These are phyloP conservation scores for Neonectria hederae DNA, from an alignment of 2,329 filamentous ascomycete species.

Conservation along the genomic window DNA sequence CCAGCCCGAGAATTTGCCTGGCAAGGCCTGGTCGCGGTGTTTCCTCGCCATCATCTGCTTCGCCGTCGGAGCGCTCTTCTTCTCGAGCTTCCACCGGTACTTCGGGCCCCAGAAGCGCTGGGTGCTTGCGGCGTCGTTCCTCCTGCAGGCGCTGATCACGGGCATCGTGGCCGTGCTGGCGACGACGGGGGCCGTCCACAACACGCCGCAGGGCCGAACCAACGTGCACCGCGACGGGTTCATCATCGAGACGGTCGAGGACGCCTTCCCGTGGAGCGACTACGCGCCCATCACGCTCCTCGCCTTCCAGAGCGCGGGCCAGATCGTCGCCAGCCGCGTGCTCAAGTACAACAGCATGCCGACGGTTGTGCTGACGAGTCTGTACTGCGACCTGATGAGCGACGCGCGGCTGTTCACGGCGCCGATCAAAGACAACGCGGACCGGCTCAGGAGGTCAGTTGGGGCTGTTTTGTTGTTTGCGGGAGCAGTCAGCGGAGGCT, in stretches of 20 bases:
- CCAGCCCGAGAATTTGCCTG: constrained; percentile 39
- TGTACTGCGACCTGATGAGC: constrained; percentile 44
- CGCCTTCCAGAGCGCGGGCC: constrained; percentile 40
- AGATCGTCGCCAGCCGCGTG: constrained; percentile 40
- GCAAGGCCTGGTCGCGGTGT: constrained; percentile 42
- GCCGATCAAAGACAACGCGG: constrained; percentile 37
- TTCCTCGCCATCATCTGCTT: constrained; percentile 41
- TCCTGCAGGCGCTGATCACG: constrained; percentile 35
- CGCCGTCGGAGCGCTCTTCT: constrained; percentile 39
- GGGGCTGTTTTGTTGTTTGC: constrained; percentile 37
- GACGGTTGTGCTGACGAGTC: constrained; percentile 39
- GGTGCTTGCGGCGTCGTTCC: constrained; percentile 37
- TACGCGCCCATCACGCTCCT: constrained; percentile 39
- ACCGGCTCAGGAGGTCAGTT: constrained; percentile 33
- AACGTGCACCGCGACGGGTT: constrained; percentile 29
- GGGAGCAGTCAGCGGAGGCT: constrained; percentile 38
- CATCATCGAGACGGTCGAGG: constrained; percentile 36
- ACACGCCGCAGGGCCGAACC: constrained; percentile 29
- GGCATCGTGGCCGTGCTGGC: constrained; percentile 39
- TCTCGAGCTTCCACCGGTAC: constrained; percentile 40
- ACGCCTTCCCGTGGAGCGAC: constrained; percentile 38
- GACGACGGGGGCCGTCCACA: constrained; percentile 36
- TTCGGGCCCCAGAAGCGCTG: constrained; percentile 42
- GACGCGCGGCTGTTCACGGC: constrained; percentile 40
- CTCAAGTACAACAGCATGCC: constrained; percentile 43